A percentile compares a stretch with the other conserved stretches of the same genome.
These are phyloP conservation scores for Aspergillus sojae DNA, from an alignment of 2,329 filamentous ascomycete species.

Conservation along the genomic window DNA sequence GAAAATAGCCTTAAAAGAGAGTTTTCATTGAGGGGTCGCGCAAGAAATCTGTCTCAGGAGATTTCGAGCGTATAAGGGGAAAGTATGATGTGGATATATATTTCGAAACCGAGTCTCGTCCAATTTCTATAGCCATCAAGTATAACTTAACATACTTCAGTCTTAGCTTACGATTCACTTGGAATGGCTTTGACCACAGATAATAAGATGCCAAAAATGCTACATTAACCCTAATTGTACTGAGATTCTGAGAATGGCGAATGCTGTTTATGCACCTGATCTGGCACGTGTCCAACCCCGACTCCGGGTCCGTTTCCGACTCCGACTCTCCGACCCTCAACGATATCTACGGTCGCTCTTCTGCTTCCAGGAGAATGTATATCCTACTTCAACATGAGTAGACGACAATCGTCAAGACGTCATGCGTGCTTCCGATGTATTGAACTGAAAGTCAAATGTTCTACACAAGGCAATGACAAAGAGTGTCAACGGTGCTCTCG, in stretches of 20 bases:
- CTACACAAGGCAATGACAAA: background rate
- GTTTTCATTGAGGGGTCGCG: too few relatives aligned
- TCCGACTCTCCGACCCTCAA: background rate
- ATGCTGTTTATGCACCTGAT: too few relatives aligned
- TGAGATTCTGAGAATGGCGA: too few relatives aligned
- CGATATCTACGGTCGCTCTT: background rate
- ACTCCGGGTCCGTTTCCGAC: background rate
- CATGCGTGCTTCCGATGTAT: constrained; percentile 16
- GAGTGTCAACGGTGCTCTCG: constrained; percentile 16
- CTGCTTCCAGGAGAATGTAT: background rate
- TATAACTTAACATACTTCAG: background rate
- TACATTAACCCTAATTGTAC: background rate
- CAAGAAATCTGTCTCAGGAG: background rate
- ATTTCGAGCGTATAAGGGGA: background rate
- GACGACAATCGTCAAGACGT: constrained; percentile 7
- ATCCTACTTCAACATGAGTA: constrained; percentile 5
- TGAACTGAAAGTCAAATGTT: constrained; percentile 15
- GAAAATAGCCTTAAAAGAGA: too few relatives aligned
- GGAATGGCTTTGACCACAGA: too few relatives aligned
- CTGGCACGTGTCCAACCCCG: background rate
- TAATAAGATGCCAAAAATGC: background rate
- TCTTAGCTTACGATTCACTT: background rate
- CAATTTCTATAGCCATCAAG: background rate
- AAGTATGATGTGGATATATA: too few relatives aligned
- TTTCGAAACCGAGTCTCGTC: background rate